Percentiles rank a stretch among this genome's conserved stretches.
Conservation (phyloP, 2,329 filamentous ascomycete genomes). For the Trichophyton verrucosum region DNA sequence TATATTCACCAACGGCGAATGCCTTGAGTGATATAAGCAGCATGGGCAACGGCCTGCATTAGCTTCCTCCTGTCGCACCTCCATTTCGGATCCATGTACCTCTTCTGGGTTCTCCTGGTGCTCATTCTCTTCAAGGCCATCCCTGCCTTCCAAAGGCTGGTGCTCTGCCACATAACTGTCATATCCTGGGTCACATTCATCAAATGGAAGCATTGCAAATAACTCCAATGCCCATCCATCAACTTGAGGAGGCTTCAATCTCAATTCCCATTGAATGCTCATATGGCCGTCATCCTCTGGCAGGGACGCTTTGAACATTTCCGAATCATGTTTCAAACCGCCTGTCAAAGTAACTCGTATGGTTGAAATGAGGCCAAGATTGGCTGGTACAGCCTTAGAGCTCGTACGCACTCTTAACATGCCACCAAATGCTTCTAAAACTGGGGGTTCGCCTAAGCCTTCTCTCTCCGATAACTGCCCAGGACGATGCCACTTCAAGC, state of each 20-base stretch:
- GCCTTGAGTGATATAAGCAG: not conserved
- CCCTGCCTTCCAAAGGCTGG: not conserved
- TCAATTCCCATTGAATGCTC: not conserved
- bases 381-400: not conserved
- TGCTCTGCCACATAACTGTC: not conserved
- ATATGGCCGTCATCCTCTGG: not conserved
- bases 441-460: not conserved
- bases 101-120: not conserved
- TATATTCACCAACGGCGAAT: not conserved
- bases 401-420: slow-evolving; percentile 5
- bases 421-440: not conserved
- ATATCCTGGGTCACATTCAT: not conserved
- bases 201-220: not conserved
- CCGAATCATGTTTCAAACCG: not conserved
- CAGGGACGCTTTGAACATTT: not conserved
- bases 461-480: slow-evolving; percentile 4
- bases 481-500: slow-evolving; percentile 14
- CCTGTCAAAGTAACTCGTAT: slow-evolving; percentile 2
- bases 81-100: not conserved
- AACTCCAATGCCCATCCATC: not conserved
- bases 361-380: slow-evolving; percentile 1
- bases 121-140: not conserved
- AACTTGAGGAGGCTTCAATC: not conserved
- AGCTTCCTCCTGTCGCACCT: not conserved
- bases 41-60: not conserved